A percentile compares a stretch with the other conserved stretches of the same genome.
phyloP scores from a whole-genome alignment of 805 yeast genomes.

The Trichomonascus vanleenenianus region DNA sequence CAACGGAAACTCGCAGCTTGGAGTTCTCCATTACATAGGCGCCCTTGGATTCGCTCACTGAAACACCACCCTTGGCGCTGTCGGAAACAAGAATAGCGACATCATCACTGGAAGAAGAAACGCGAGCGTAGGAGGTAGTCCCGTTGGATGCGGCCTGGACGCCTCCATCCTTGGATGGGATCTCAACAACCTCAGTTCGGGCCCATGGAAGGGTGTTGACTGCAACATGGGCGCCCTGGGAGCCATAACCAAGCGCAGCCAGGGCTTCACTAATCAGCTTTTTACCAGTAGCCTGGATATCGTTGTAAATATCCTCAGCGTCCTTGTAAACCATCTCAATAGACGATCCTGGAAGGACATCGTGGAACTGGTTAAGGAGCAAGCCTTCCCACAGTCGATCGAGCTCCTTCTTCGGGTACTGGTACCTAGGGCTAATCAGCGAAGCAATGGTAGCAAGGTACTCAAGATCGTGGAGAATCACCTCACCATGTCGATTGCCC shows the following conservation, averaged over 20 bases:
- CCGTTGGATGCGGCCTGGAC: background rate
- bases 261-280: slow-evolving; percentile 45
- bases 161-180: slow-evolving; percentile 19
- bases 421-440: slow-evolving; percentile 41
- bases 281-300: slow-evolving; percentile 48
- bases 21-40: slow-evolving; percentile 51
- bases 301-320: slow-evolving; percentile 67
- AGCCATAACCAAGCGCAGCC: slow-evolving; percentile 26
- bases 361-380: slow-evolving; percentile 89
- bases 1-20: slow-evolving; percentile 49
- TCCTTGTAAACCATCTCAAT: slow-evolving; percentile 92
- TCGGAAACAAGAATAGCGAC: background rate
- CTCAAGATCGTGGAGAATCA: slow-evolving; percentile 78
- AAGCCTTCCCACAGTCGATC: slow-evolving; percentile 80
- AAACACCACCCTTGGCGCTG: slow-evolving; percentile 22
- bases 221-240: slow-evolving; percentile 12
- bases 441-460: slow-evolving; percentile 73
- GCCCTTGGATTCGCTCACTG: slow-evolving; percentile 37
- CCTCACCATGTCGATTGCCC: slow-evolving; percentile 68
- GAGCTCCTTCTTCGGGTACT: slow-evolving; percentile 64
- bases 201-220: slow-evolving; percentile 63
- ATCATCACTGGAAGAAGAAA: background rate
- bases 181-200: slow-evolving; percentile 39
- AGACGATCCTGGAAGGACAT: slow-evolving; percentile 93
- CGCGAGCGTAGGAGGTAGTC: background rate